Conservation (phyloP, 768 basidiomycete species). For the Kwoniella dejecticola region DNA sequence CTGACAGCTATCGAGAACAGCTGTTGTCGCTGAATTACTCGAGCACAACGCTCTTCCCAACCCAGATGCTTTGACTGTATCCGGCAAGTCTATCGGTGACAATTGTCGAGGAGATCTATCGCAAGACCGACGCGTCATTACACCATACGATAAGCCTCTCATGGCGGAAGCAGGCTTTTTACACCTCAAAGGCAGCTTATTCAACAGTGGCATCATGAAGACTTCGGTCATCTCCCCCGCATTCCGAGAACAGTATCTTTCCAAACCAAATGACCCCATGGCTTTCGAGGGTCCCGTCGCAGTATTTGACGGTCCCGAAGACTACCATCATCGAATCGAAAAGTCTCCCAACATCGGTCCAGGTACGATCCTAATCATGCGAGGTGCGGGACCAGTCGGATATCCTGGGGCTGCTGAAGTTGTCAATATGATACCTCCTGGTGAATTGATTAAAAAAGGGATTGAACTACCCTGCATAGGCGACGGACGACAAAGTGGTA, state of each 20-base stretch:
- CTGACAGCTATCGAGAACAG: constrained; percentile 19
- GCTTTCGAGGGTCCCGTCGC: constrained; percentile 55
- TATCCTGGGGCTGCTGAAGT: constrained; percentile 51
- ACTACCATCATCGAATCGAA: constrained; percentile 52
- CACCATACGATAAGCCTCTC: constrained; percentile 45
- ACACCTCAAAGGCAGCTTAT: constrained; percentile 49
- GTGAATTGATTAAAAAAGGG: constrained; percentile 48
- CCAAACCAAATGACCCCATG: constrained; percentile 51
- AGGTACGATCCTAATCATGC: constrained; percentile 53
- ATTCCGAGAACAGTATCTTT: constrained; percentile 51
- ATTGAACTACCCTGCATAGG: constrained; percentile 54
- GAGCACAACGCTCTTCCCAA: constrained; percentile 37
- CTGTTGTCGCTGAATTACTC: constrained; percentile 47
- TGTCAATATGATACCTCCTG: constrained; percentile 55
- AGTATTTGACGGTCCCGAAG: constrained; percentile 54
- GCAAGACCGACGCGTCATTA: constrained; percentile 48
- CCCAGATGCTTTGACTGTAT: constrained; percentile 45
- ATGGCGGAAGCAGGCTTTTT: constrained; percentile 50
- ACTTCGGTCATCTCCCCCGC: constrained; percentile 51
- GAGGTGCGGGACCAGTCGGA: constrained; percentile 52
- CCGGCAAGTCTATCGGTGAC: constrained; percentile 45
- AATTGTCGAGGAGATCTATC: constrained; percentile 49
- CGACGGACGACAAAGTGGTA: constrained; percentile 54
- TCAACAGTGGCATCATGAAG: constrained; percentile 55
- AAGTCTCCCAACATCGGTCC: constrained; percentile 28